These are phyloP conservation scores for Lentinus polychrous DNA, from an alignment of 1,284 basidiomycete genomes.

Conservation along the genomic window DNA sequence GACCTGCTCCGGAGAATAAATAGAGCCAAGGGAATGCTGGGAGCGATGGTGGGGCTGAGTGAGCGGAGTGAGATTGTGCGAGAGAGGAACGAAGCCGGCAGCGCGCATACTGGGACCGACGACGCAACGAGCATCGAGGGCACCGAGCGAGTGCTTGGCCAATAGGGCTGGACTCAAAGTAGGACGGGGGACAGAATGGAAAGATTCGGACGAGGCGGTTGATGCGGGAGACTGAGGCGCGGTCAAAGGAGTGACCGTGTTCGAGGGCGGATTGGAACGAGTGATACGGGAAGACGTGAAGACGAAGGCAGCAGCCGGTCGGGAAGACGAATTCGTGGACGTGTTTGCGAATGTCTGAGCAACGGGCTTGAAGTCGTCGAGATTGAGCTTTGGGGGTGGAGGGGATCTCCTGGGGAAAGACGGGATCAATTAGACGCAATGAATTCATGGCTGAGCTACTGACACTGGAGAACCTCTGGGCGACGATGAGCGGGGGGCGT, in stretches of 20 bases:
- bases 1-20: neutral
- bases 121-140: conserved; percentile 22
- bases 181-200: conserved; percentile 3
- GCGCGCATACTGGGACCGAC: conserved; percentile 27
- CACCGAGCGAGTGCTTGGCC: conserved; percentile 22
- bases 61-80: conserved; percentile 11
- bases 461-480: neutral
- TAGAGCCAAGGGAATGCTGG: neutral
- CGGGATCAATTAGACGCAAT: neutral
- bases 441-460: neutral
- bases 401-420: conserved; percentile 14
- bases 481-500: neutral
- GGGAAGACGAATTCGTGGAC: conserved; percentile 47
- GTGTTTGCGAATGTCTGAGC: conserved; percentile 27
- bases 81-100: conserved; percentile 24
- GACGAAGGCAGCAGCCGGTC: conserved; percentile 19
- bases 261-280: conserved; percentile 8
- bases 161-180: conserved; percentile 19
- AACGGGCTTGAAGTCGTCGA: conserved; percentile 20
- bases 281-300: conserved; percentile 24
- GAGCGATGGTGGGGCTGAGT: conserved; percentile 3
- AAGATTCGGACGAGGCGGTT: conserved; percentile 5
- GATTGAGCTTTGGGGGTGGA: conserved; percentile 21
- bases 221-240: conserved; percentile 9
- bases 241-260: conserved; percentile 4